Evolutionary conservation across 2,329 filamentous ascomycete species (phyloP).

Genomic region (Colletotrichum sp.): DNA sequence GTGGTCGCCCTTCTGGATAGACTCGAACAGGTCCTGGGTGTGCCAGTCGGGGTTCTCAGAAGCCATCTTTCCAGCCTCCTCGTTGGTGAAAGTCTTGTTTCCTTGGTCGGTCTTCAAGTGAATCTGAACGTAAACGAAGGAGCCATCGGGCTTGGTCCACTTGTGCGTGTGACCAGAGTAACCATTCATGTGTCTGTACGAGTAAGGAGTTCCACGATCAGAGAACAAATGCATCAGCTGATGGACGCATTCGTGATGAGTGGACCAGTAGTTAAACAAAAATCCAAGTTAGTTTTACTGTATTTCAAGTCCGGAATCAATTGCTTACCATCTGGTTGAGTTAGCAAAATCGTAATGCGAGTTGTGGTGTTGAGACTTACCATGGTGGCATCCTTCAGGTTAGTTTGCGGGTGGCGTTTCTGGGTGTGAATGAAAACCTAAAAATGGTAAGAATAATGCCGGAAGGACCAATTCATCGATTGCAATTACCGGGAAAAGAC

Average conservation of each 20-base stretch:
- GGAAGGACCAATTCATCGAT: too few species aligned
- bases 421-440: conserved; percentile 76
- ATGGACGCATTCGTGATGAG: conserved; percentile 67
- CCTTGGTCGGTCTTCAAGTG: conserved; percentile 70
- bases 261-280: too few species aligned
- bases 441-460: too few species aligned
- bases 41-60: conserved; percentile 66
- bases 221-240: conserved; percentile 71
- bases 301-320: too few species aligned
- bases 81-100: conserved; percentile 62
- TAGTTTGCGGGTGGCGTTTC: conserved; percentile 76
- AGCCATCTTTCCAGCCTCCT: conserved; percentile 59
- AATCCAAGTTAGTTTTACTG: too few species aligned
- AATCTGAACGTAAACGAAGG: conserved; percentile 70
- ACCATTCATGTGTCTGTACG: conserved; percentile 70
- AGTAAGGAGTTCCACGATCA: conserved; percentile 70
- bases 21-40: conserved; percentile 68
- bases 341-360: too few species aligned
- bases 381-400: conserved; percentile 59
- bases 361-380: too few species aligned
- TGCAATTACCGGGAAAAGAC: conserved; percentile 75
- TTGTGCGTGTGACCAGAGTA: conserved; percentile 71
- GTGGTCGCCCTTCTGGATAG: conserved; percentile 65
- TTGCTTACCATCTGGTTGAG: too few species aligned
- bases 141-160: conserved; percentile 68